Evolutionary conservation across 2,329 filamentous ascomycete species (phyloP), one percentile per base, ranked within the genome.

Genomic region (Penicillium hordei): DNA sequence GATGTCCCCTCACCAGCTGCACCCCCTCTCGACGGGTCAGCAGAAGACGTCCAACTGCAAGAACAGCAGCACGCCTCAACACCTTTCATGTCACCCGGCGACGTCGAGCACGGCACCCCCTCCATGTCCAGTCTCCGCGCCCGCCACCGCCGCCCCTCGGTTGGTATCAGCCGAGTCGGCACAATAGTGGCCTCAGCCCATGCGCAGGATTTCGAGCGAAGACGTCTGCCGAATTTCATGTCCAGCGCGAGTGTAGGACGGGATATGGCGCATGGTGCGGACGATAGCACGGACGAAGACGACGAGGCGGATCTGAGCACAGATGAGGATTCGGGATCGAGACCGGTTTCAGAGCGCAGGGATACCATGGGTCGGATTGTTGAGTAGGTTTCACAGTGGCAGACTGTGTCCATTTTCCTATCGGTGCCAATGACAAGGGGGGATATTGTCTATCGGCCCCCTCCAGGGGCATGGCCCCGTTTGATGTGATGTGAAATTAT

Each of bases 141-240:
- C 29, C 71, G 66, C 46, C 66, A 60, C 38, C 68, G 68, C 51
- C 72, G 59, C 45, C 70, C 57, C 40, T 65, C 62, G 19, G 64
- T 65, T 23, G 79, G 75, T 8, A 75, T 85, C 12, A 75, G 75
- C n/a, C 77, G 82, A 1, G 81, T 88, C 13, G 85, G 84, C 5
- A 85, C 82, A 15, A 86, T 92, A n/a, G 81, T 97, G 64, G 89
- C 91, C 4, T 83, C 88, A 60, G 93, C 93, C 6, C 94, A 97
- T 72, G 89, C 85, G 60, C 89, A 96, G 72, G 93, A 97, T 76
- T 97, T 97, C 72, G 90, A 95, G 76, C 89, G 94, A 78, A 89
- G 86, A 72, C 83, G 85, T 61, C 82, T 79, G 29, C 80, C 81
- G 0, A 78, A 79, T 36, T 70, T 78, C 13, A 70, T 78, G 15